A percentile compares a stretch with the other conserved stretches of the same genome.
Conservation (phyloP, 2,329 filamentous ascomycete species). For the Botrytis aclada region DNA sequence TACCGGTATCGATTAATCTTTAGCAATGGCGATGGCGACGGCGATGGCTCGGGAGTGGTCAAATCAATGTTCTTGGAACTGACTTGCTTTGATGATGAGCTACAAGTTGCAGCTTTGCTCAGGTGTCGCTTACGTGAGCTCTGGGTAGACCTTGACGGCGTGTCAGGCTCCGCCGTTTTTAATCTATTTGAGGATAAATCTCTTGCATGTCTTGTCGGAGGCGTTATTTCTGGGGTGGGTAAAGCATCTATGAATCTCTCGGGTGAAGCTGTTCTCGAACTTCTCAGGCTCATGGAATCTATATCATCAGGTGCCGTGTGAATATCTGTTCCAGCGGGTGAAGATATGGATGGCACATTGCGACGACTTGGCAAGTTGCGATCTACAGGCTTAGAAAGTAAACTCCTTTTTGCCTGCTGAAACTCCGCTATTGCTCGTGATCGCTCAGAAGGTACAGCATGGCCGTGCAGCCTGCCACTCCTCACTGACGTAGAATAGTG, state of each 20-base stretch:
- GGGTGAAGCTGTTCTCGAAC: slow-evolving; percentile 6
- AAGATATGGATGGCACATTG: not conserved
- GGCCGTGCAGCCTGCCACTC: not conserved
- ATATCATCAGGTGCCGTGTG: not conserved
- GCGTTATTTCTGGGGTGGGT: not conserved
- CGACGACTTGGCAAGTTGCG: not conserved
- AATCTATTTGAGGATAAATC: not conserved
- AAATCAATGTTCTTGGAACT: slow-evolving; percentile 2
- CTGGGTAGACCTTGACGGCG: not conserved
- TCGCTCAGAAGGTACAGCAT: slow-evolving; percentile 9
- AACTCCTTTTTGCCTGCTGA: not conserved
- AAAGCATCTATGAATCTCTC: not conserved
- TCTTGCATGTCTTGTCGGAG: not conserved
- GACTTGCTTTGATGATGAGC: not conserved
- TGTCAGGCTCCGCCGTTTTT: not conserved
- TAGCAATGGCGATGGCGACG: not conserved
- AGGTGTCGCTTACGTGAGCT: not conserved
- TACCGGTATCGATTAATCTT: not conserved
- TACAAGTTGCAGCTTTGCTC: not conserved
- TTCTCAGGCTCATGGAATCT: not conserved
- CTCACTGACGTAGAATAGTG: not conserved
- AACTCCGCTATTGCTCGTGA: slow-evolving; percentile 4
- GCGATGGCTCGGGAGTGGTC: slow-evolving; percentile 8
- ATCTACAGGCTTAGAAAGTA: not conserved
- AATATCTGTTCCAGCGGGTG: not conserved